phyloP scores from a whole-genome alignment of 345 rosid species.

The Aegle marmelos region DNA sequence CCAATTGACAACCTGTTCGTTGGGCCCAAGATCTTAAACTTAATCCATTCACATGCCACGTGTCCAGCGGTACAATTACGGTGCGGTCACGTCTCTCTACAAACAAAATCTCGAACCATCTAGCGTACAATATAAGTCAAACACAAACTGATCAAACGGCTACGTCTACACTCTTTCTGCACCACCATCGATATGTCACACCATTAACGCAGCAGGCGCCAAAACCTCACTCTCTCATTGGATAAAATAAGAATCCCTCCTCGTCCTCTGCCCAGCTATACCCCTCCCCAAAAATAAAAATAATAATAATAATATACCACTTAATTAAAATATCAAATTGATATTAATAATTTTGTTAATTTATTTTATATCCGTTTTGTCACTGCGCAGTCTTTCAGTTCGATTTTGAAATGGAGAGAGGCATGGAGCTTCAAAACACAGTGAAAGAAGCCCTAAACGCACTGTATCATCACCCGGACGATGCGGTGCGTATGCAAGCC shows the following conservation, averaged over 20 bases:
- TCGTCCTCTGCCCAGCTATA: neutral
- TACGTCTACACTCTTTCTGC: neutral
- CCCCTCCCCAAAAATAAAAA: neutral
- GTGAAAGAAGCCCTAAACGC: conserved; percentile 98
- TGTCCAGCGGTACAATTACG: neutral
- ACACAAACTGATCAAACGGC: neutral
- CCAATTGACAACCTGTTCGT: neutral
- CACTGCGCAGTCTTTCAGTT: neutral
- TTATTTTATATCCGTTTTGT: neutral
- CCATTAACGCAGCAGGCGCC: conserved; percentile 1
- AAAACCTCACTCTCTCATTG: neutral
- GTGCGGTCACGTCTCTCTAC: neutral
- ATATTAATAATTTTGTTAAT: neutral
- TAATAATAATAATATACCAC: neutral
- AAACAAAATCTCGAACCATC: neutral
- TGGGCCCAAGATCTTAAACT: neutral
- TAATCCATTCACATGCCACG: conserved; percentile 3
- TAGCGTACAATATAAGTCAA: neutral
- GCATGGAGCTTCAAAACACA: conserved; percentile 82
- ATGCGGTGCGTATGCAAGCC: conserved; percentile 73
- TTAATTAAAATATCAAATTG: neutral
- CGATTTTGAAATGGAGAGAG: conserved; percentile 24
- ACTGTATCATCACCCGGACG: conserved; percentile 97
- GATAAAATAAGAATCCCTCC: neutral
- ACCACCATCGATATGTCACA: neutral